Percentiles rank a stretch among this genome's conserved stretches.
Conservation (phyloP, 805 yeast species). For the Wickerhamomyces pijperi region DNA sequence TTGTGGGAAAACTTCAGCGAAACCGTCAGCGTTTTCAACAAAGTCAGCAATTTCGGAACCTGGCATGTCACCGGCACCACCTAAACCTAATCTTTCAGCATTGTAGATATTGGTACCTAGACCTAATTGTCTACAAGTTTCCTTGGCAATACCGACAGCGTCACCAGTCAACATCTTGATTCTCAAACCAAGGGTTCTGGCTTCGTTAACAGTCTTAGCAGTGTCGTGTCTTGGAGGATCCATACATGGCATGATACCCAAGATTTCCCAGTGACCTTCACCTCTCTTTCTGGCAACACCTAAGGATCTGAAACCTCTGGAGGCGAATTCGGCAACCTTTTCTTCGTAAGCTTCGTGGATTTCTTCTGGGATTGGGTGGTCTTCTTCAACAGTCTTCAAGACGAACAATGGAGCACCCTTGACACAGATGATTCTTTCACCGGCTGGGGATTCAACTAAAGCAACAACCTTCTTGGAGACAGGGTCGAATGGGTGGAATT, state of each 20-base stretch:
- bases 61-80: constrained; percentile 88
- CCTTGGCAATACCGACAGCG: constrained; percentile 98
- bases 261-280: constrained; percentile 95
- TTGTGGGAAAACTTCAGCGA: constrained; percentile 98
- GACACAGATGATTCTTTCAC: constrained; percentile 90
- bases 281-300: constrained; percentile 99
- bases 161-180: constrained; percentile 98
- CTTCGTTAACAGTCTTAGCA: constrained; percentile 88
- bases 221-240: constrained; percentile 99
- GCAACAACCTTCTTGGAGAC: constrained; percentile 95
- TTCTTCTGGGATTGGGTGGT: constrained; percentile 92
- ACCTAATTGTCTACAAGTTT: constrained; percentile 96
- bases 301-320: constrained; percentile 96
- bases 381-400: constrained; percentile 92
- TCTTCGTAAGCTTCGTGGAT: constrained; percentile 89
- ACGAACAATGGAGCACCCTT: constrained; percentile 98
- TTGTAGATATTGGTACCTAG: constrained; percentile 93
- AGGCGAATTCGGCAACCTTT: constrained; percentile 95
- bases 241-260: constrained; percentile 98
- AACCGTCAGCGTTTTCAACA: constrained; percentile 96
- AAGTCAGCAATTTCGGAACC: constrained; percentile 97
- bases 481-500: constrained; percentile 97
- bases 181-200: constrained; percentile 82
- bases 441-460: constrained; percentile 89
- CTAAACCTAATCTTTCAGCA: constrained; percentile 93